phyloP scores from a whole-genome alignment of 495 filamentous ascomycete species.

The Daldinia grandis region DNA sequence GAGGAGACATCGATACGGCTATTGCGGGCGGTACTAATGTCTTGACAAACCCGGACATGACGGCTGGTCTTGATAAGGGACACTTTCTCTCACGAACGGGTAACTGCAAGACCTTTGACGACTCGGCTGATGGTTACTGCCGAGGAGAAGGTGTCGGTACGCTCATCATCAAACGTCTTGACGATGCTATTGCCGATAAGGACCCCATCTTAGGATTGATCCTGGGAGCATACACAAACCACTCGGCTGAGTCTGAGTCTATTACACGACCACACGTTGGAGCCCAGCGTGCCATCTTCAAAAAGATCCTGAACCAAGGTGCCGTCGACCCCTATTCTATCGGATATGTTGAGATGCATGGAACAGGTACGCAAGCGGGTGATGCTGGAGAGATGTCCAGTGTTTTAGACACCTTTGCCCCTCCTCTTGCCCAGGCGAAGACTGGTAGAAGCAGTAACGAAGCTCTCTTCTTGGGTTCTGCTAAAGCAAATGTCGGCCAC shows the following conservation, averaged over 20 bases:
- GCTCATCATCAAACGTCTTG: conserved; percentile 60
- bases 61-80: conserved; percentile 59
- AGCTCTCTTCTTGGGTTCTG: conserved; percentile 55
- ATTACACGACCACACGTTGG: conserved; percentile 56
- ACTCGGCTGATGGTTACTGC: conserved; percentile 65
- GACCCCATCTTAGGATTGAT: conserved; percentile 63
- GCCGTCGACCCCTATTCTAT: conserved; percentile 51
- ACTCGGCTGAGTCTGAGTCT: conserved; percentile 53
- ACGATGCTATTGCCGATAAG: conserved; percentile 52
- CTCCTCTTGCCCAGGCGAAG: background rate
- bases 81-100: conserved; percentile 52
- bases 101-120: conserved; percentile 40
- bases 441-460: conserved; percentile 43
- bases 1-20: conserved; percentile 71
- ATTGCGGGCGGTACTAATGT: conserved; percentile 69
- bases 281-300: conserved; percentile 50
- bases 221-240: conserved; percentile 55
- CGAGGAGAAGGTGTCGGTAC: conserved; percentile 65
- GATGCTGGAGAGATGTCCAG: conserved; percentile 70
- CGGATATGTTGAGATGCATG: conserved; percentile 52
- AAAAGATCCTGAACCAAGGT: background rate
- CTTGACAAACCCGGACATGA: conserved; percentile 74
- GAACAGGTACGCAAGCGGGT: conserved; percentile 61
- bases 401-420: conserved; percentile 68
- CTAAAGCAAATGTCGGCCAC: conserved; percentile 62